Evolutionary conservation across 2,329 filamentous ascomycete genomes (phyloP), one percentile per base, ranked within the genome.

Genomic region (Nothophoma quercina): DNA sequence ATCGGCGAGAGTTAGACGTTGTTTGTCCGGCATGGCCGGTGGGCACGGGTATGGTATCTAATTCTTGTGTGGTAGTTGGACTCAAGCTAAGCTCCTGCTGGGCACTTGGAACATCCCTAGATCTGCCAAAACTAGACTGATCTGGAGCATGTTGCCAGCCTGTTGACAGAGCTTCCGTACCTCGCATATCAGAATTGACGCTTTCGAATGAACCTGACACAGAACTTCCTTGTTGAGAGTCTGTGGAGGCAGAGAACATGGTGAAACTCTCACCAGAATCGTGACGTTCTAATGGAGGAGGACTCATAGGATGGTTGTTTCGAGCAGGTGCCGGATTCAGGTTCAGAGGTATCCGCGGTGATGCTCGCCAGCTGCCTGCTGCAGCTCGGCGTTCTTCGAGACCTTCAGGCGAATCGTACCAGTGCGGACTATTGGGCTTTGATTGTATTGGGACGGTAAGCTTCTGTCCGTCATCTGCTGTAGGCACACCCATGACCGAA

Each of bases 171-270:
- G 64, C 65, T 28, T 68, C 65, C 54, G 66, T 64, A 28, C 54
- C 60, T 9, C 19, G 38, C 15, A 53, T 65, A 26, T 58, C 44
- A 23, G 69, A 73, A 23, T 65, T 64, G 38, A 59, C 64, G 56
- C 74, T 76, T 6, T 68, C 76, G 32, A 81, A 80, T 0, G 83
- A 85, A 22, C 77, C 79, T 16, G 79, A 79, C 26, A 82, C 73
- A 4, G 83, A 86, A 46, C 78, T 78, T 5, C 77, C 78, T 44
- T 73, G 77, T 44, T 82, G 77, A 5, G 84, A 87, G 55, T 83
- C 82, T 1, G 82, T 82, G 8, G 84, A 85, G n/a, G 82, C 81
- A 30, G 83, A 85, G 57, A 87, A 85, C 81, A 87, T 86, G 18
- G 80, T 76, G 59, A 87, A 86, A 66, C 84, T 87, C 56, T 87